Conservation (phyloP, 164 flowering plant genomes). For the Macadamia integrifolia region DNA sequence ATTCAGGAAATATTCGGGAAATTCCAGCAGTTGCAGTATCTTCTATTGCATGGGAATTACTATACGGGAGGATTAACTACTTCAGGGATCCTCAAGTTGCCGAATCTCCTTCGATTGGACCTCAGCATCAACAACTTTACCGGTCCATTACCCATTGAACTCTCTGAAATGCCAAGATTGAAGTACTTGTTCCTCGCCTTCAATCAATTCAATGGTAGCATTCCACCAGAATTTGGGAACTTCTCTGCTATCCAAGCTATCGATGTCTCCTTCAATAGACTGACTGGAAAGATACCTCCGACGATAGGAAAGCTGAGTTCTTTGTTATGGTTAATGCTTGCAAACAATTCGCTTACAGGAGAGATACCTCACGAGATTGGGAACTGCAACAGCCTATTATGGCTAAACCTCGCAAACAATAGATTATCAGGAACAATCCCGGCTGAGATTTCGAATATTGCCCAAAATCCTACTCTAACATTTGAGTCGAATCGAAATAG, state of each 20-base stretch:
- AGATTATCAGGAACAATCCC: slow-evolving; percentile 62
- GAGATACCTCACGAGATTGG: slow-evolving; percentile 69
- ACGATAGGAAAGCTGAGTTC: slow-evolving; percentile 64
- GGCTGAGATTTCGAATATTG: slow-evolving; percentile 51
- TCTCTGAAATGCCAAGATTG: slow-evolving; percentile 48
- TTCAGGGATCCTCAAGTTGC: slow-evolving; percentile 58
- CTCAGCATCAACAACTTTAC: slow-evolving; percentile 72
- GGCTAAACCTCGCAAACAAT: slow-evolving; percentile 87
- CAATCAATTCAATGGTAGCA: slow-evolving; percentile 53
- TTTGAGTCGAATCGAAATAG: slow-evolving; percentile 35
- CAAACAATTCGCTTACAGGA: slow-evolving; percentile 55
- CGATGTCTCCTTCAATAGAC: slow-evolving; percentile 70
- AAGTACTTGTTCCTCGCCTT: slow-evolving; percentile 53
- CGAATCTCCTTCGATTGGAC: slow-evolving; percentile 52
- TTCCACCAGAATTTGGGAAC: slow-evolving; percentile 64
- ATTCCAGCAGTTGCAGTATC: slow-evolving; percentile 46
- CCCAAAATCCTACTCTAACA: slow-evolving; percentile 41
- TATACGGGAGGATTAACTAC: slow-evolving; percentile 59
- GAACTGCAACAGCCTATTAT: slow-evolving; percentile 26
- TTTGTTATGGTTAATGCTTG: slow-evolving; percentile 88
- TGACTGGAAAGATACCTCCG: slow-evolving; percentile 62
- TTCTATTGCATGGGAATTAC: slow-evolving; percentile 54
- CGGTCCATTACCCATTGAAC: slow-evolving; percentile 51
- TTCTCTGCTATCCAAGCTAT: slow-evolving; percentile 55
- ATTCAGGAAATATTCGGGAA: slow-evolving; percentile 54